These are phyloP conservation scores for Lactifluus hygrophoroides DNA, from an alignment of 768 basidiomycete genomes.

Conservation along the genomic window DNA sequence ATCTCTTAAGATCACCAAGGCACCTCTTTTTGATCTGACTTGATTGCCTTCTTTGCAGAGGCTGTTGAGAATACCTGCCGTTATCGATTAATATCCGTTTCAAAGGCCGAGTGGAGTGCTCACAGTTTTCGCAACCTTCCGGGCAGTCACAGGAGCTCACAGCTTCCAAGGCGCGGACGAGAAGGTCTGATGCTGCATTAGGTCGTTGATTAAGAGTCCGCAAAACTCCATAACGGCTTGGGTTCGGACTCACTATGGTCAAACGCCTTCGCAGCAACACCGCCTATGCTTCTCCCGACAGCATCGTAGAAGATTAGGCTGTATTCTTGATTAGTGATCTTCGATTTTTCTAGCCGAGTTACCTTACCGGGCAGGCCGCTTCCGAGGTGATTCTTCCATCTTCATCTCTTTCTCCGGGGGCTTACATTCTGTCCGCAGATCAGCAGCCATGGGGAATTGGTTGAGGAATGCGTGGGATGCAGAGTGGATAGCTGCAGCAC, in stretches of 20 bases:
- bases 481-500: conserved; percentile 77
- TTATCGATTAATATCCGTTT: neutral
- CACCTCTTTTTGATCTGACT: conserved; percentile 73
- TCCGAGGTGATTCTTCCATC: conserved; percentile 41
- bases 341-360: neutral
- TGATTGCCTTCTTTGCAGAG: conserved; percentile 62
- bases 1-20: conserved; percentile 52
- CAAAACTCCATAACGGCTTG: neutral
- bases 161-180: conserved; percentile 47
- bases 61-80: conserved; percentile 55
- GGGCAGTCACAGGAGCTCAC: conserved; percentile 58
- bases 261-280: conserved; percentile 70
- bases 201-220: neutral
- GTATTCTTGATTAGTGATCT: neutral
- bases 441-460: conserved; percentile 57
- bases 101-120: conserved; percentile 16
- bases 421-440: conserved; percentile 80
- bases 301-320: conserved; percentile 80
- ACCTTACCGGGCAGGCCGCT: conserved; percentile 57
- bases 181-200: conserved; percentile 42
- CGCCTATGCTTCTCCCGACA: conserved; percentile 52
- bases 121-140: conserved; percentile 67
- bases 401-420: conserved; percentile 67
- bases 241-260: conserved; percentile 51
- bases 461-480: conserved; percentile 81